Conservation (phyloP, 2,329 filamentous ascomycete species). For the Anisogramma anomala region DNA sequence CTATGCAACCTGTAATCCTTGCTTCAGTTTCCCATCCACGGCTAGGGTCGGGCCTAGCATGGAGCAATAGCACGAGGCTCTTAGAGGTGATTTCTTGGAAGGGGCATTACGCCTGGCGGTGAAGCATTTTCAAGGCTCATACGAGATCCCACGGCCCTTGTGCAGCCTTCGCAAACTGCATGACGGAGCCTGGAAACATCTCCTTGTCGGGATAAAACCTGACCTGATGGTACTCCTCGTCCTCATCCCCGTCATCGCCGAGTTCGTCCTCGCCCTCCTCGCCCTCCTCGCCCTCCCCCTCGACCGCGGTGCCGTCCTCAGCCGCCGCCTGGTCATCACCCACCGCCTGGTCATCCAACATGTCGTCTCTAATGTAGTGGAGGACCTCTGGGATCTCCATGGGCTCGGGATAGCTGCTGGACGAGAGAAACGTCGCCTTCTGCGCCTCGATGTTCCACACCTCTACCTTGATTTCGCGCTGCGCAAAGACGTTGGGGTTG, state of each 20-base stretch:
- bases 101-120: too few relatives aligned
- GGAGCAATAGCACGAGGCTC: too few relatives aligned
- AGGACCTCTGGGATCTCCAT: too few relatives aligned
- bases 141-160: too few relatives aligned
- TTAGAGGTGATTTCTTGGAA: neutral
- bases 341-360: too few relatives aligned
- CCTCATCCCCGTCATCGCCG: neutral
- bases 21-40: neutral
- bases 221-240: neutral
- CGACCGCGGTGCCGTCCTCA: neutral
- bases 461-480: slow-evolving; percentile 3
- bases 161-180: slow-evolving; percentile 10
- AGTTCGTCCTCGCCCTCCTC: neutral
- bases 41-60: too few relatives aligned
- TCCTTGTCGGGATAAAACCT: slow-evolving; percentile 10
- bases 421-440: too few relatives aligned
- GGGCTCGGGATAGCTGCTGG: too few relatives aligned
- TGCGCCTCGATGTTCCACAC: slow-evolving; percentile 10
- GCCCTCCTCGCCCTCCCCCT: too few relatives aligned
- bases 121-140: too few relatives aligned
- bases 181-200: slow-evolving; percentile 13
- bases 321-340: too few relatives aligned
- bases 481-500: slow-evolving; percentile 8
- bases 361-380: too few relatives aligned
- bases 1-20: neutral